Evolutionary conservation across 257 asterid species (phyloP), one percentile per base, ranked within the genome.

Genomic region (Capsicum chinense): DNA sequence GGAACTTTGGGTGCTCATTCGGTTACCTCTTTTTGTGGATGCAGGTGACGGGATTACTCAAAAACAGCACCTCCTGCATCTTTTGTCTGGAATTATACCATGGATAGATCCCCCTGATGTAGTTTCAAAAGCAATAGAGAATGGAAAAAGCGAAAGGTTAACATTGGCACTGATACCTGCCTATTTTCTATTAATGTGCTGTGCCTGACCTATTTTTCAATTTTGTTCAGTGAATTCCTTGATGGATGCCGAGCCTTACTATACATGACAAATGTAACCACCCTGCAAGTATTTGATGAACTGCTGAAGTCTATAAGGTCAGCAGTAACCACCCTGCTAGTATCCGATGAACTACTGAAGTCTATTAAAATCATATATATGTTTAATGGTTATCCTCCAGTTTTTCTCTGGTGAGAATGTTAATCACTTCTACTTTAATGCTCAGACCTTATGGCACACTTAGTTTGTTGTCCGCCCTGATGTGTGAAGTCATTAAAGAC

Each of bases 241-340:
- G 99, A 96, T 88, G 99, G 98, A 82, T 96, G 98, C 87, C 98
- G 98, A 85, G 98, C 95, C 15, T 94, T 94, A 84, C 44, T 96
- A 90, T 92, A 94, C 83, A 87, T 96, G 87, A 93, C 99, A 79
- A 90, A 94, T 87, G 97, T 93, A 86, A 96, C 97, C 44, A 87
- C 90, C 70, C 98, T 97, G 39, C 80, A 84, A n/a, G 84, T 91
- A 56, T 96, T 94, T 89, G 94, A 96, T 88, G 95, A 92, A 73
- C 97, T 96, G 81, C 81, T 94, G 88, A 96, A 91, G 85, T 89
- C 97, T 59, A 86, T 93, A 86, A 91, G 99, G 99, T 94, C 84
- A 64, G 71, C 17, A 26, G 42, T 63, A 26, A 63, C 71, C 71
- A 26, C 71, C 44, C 9, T 64, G 71, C 9, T 26, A 64, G 44